Evolutionary conservation across 768 basidiomycete genomes (phyloP).

Genomic region (Mycena pura): DNA sequence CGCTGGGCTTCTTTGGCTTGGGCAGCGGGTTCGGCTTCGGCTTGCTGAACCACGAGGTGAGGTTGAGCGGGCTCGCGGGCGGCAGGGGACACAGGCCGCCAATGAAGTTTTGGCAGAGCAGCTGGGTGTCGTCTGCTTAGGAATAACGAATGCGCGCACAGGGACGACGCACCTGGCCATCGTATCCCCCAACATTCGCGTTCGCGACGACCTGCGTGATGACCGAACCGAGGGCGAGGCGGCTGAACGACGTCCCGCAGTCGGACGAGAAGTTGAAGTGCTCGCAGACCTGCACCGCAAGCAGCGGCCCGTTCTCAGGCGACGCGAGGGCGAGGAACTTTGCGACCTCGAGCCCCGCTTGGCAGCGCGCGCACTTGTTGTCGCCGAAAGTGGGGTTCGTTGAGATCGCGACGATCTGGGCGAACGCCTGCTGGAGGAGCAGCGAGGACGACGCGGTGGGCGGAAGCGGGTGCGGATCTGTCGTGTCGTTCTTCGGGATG

Average conservation of each 20-base stretch:
- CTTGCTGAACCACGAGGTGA: conserved; percentile 76
- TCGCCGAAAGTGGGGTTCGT: conserved; percentile 58
- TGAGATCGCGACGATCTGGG: conserved; percentile 63
- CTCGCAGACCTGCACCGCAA: conserved; percentile 68
- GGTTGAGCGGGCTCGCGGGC: conserved; percentile 63
- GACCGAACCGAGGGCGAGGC: conserved; percentile 58
- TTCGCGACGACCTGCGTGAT: conserved; percentile 76
- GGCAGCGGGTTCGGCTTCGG: conserved; percentile 77
- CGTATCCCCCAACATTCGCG: conserved; percentile 73
- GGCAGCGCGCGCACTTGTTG: conserved; percentile 65
- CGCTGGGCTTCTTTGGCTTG: conserved; percentile 61
- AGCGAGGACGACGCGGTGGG: conserved; percentile 52
- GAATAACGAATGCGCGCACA: background rate
- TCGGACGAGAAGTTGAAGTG: conserved; percentile 57
- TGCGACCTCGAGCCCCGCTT: conserved; percentile 63
- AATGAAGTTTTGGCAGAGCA: conserved; percentile 27
- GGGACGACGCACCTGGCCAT: conserved; percentile 63
- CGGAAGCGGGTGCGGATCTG: conserved; percentile 72
- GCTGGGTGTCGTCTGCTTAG: background rate
- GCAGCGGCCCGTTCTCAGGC: conserved; percentile 62
- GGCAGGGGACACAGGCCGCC: conserved; percentile 55
- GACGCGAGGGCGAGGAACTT: conserved; percentile 73
- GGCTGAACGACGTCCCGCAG: conserved; percentile 58
- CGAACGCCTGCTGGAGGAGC: conserved; percentile 59
- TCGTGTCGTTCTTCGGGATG: conserved; percentile 64